Conservation (phyloP, 371 early-diverging fungal genomes). For the Lichtheimia corymbifera region DNA sequence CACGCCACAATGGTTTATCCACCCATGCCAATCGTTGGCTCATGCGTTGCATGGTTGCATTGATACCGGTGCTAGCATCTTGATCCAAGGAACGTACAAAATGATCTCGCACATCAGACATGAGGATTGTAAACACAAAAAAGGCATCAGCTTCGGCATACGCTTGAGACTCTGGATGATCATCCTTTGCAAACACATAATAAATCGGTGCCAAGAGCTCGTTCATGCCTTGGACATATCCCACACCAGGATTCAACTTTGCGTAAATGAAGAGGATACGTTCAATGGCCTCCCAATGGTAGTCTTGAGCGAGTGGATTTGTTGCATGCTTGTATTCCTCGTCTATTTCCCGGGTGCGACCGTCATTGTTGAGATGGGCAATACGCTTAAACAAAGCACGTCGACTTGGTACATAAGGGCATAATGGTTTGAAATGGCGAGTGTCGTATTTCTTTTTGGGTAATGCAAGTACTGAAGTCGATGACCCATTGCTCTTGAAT, state of each 20-base stretch:
- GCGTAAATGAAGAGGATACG: conserved; percentile 84
- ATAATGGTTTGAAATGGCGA: conserved; percentile 42
- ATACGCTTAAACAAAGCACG: conserved; percentile 68
- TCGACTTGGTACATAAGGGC: conserved; percentile 60
- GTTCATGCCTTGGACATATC: conserved; percentile 93
- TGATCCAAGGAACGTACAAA: conserved; percentile 72
- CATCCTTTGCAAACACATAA: conserved; percentile 76
- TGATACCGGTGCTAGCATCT: conserved; percentile 65
- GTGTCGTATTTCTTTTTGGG: conserved; percentile 14
- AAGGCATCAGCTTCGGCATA: conserved; percentile 90
- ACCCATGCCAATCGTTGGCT: conserved; percentile 54
- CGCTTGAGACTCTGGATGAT: conserved; percentile 48
- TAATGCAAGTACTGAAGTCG: conserved; percentile 12
- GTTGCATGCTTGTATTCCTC: conserved; percentile 11
- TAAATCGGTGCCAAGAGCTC: conserved; percentile 85
- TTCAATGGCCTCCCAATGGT: conserved; percentile 86
- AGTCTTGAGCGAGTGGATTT: conserved; percentile 49
- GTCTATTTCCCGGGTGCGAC: conserved; percentile 38
- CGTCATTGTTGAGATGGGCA: conserved; percentile 58
- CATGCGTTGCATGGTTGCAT: conserved; percentile 65
- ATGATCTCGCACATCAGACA: conserved; percentile 79
- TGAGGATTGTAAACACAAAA: conserved; percentile 72
- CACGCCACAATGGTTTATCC: conserved; percentile 65
- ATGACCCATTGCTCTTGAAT: conserved; percentile 15
- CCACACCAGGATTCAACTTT: conserved; percentile 83